phyloP scores from a whole-genome alignment of 768 basidiomycete genomes.

The Strobilomyces confusus region DNA sequence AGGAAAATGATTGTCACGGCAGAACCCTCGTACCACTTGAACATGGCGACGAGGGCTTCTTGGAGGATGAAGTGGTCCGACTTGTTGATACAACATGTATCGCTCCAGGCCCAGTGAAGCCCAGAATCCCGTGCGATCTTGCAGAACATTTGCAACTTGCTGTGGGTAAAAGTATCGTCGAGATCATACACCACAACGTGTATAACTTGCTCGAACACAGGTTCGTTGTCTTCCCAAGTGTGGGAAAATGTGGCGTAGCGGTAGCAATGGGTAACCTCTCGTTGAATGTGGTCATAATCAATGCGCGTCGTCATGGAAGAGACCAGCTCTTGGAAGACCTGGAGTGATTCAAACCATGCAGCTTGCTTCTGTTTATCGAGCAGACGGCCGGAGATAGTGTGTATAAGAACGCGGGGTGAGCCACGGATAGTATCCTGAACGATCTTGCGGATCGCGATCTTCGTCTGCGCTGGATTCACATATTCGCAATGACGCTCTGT shows the following conservation, averaged over 20 bases:
- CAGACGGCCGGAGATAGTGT: not conserved
- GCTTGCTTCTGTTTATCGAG: not conserved
- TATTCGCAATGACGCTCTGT: not conserved
- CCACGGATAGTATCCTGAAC: not conserved
- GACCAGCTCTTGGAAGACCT: not conserved
- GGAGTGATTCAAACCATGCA: not conserved
- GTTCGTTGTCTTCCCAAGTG: not conserved
- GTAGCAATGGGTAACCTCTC: not conserved
- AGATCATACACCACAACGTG: not conserved
- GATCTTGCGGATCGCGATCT: not conserved
- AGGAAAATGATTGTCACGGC: not conserved
- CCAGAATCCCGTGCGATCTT: not conserved
- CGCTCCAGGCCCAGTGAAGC: not conserved
- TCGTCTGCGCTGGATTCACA: not conserved
- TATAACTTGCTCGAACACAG: not conserved
- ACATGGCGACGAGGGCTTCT: conserved; percentile 1
- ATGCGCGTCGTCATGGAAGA: not conserved
- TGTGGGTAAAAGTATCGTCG: not conserved
- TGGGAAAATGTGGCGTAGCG: not conserved
- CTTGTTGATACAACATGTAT: no score
- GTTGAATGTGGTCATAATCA: not conserved
- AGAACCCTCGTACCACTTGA: conserved; percentile 3
- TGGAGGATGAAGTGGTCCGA: not conserved
- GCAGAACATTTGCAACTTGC: conserved; percentile 1
- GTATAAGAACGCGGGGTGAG: not conserved